Base-by-base conservation (phyloP, 305 asterid genomes). In the Petunia hybrid region DNA sequence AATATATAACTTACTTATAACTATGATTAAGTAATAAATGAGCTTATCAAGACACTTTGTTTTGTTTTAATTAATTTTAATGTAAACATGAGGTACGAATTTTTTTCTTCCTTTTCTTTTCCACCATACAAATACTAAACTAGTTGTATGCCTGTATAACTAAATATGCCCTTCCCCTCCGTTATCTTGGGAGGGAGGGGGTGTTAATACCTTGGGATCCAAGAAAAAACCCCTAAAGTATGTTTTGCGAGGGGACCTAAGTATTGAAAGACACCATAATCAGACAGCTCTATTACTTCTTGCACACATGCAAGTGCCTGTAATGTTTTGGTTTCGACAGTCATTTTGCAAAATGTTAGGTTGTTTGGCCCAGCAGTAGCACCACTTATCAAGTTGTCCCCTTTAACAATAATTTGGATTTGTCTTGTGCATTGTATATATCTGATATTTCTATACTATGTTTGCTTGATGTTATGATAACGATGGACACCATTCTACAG, bases 231-330 rank as follows among this genome's bases (percentile, higher is more conserved):
- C 57, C 57, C 57, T 51, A 3, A 10, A 51, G 57, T 8, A 51
- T 61, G 1, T 16, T 60, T 60, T 16, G 38, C 65, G 5, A 59
- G 16, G 22, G 16, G 60, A 13, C 14, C n/a, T 55, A 55, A 55
- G 60, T 5, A 55, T 55, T 4, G 13, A n/a, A 56, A 14, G n/a
- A n/a, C 8, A 5, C 65, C 65, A 60, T 16, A 60, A 60, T 7
- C 42, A 62, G 68, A 62, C 68, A 63, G 68, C 16, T 63, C 7
- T 63, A 63, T 7, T 63, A 63, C 42, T 63, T 62, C 42, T 51
- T 48, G 13, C 12, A 48, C 55, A 48, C 55, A 48, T 48, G 55
- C 41, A 8, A 8, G 39, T 8, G 67, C 41, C 14, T 62, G 5
- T 35, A 8, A 35, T 62, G 68, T 62, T 62, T 62, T 8, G 42